These are phyloP conservation scores for Citrus sinensis DNA, from an alignment of 345 rosid species.

Conservation along the genomic window DVS_A1.0 CM039164.1:23505001-23505500, in stretches of 20 bases:
- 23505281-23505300: not conserved
- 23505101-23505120: not conserved
- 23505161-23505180: not conserved
- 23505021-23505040: not conserved
- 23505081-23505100: not conserved
- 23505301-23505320: slow-evolving; percentile 17
- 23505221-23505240: slow-evolving; percentile 9
- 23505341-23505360: not conserved
- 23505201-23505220: slow-evolving; percentile 4
- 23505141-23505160: not conserved
- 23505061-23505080: not conserved
- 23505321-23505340: slow-evolving; percentile 5
- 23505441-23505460: not conserved
- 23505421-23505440: not conserved
- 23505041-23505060: not conserved
- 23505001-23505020: not conserved
- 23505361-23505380: slow-evolving; percentile 9
- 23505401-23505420: not conserved
- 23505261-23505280: slow-evolving; percentile 18
- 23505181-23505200: slow-evolving; percentile 13
- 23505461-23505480: not conserved
- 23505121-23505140: not conserved
- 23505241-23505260: slow-evolving; percentile 12
- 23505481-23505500: not conserved
- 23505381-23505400: not conserved